These are phyloP conservation scores for Tricholoma hemisulphureum DNA, from an alignment of 768 basidiomycete genomes.

Conservation along the genomic window DNA sequence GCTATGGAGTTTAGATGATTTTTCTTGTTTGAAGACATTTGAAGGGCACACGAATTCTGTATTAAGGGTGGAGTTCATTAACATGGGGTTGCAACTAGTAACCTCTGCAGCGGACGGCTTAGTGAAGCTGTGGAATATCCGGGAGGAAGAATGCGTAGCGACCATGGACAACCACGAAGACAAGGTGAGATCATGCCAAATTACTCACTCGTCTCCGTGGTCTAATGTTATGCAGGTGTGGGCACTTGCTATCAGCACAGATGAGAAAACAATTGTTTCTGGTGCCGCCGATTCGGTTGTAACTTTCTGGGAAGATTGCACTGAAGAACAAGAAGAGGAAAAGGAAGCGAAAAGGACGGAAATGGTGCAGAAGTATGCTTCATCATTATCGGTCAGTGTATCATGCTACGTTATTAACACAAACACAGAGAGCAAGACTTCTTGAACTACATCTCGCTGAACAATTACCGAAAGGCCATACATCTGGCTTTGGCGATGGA, in stretches of 20 bases:
- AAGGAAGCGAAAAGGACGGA: slow-evolving; percentile 71
- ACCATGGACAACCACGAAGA: slow-evolving; percentile 98
- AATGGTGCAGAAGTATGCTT: slow-evolving; percentile 74
- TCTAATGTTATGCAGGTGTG: slow-evolving; percentile 67
- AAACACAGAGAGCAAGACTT: slow-evolving; percentile 91
- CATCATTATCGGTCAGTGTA: neutral
- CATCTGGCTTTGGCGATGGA: slow-evolving; percentile 89
- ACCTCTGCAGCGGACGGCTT: slow-evolving; percentile 92
- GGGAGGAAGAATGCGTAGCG: slow-evolving; percentile 79
- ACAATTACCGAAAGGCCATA: slow-evolving; percentile 90
- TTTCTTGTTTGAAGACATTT: slow-evolving; percentile 91
- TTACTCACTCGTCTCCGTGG: slow-evolving; percentile 3
- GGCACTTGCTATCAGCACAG: slow-evolving; percentile 81
- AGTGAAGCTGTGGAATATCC: slow-evolving; percentile 93
- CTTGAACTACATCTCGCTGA: slow-evolving; percentile 79
- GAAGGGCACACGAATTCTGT: slow-evolving; percentile 99
- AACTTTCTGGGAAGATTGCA: slow-evolving; percentile 96
- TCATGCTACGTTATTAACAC: slow-evolving; percentile 1
- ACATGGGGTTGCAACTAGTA: slow-evolving; percentile 79
- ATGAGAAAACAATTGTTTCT: slow-evolving; percentile 85
- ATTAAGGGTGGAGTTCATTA: slow-evolving; percentile 87
- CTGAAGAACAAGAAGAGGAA: slow-evolving; percentile 76
- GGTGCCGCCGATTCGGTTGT: slow-evolving; percentile 95
- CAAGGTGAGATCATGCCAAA: slow-evolving; percentile 59
- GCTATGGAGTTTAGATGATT: slow-evolving; percentile 93